Percentiles rank a stretch among this genome's conserved stretches.
These are phyloP conservation scores for Chionographis japonica DNA, from an alignment of 106 monocot species.

Conservation along the genomic window DNA sequence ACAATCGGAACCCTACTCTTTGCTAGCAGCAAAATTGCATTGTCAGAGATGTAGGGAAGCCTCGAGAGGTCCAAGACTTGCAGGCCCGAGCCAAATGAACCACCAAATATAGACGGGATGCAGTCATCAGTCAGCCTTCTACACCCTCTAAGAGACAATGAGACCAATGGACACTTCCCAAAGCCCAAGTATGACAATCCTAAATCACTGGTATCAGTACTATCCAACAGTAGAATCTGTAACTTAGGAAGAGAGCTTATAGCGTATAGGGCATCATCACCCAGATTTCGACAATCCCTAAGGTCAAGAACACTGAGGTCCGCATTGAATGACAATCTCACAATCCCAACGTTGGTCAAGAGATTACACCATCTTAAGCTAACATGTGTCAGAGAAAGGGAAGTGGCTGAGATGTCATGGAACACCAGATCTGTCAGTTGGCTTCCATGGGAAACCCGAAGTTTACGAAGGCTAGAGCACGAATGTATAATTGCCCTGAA, in stretches of 20 bases:
- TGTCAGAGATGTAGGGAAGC: slow-evolving; percentile 62
- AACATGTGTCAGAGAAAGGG: slow-evolving; percentile 81
- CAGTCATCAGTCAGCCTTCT: slow-evolving; percentile 67
- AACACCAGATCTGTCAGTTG: slow-evolving; percentile 92
- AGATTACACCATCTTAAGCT: slow-evolving; percentile 85
- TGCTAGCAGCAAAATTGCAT: slow-evolving; percentile 60
- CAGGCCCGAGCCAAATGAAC: slow-evolving; percentile 29
- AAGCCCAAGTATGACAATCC: slow-evolving; percentile 67
- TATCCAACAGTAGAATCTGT: slow-evolving; percentile 62
- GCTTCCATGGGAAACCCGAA: slow-evolving; percentile 76
- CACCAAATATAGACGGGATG: slow-evolving; percentile 49
- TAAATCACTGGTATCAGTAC: slow-evolving; percentile 57
- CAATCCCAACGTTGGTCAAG: slow-evolving; percentile 61
- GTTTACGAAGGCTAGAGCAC: slow-evolving; percentile 58
- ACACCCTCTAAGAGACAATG: slow-evolving; percentile 86
- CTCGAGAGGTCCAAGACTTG: slow-evolving; percentile 78
- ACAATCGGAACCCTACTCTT: slow-evolving; percentile 55
- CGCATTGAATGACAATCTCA: slow-evolving; percentile 50
- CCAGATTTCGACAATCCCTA: slow-evolving; percentile 69
- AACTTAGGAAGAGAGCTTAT: slow-evolving; percentile 58
- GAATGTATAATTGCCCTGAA: slow-evolving; percentile 84
- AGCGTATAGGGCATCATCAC: slow-evolving; percentile 56
- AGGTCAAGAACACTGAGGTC: slow-evolving; percentile 71
- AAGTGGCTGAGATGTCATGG: slow-evolving; percentile 93
- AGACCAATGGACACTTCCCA: slow-evolving; percentile 47